Percentiles rank a stretch among this genome's conserved stretches.
These are phyloP conservation scores for Pascua guehoae DNA, from an alignment of 1,284 basidiomycete genomes.

Conservation along the genomic window DNA sequence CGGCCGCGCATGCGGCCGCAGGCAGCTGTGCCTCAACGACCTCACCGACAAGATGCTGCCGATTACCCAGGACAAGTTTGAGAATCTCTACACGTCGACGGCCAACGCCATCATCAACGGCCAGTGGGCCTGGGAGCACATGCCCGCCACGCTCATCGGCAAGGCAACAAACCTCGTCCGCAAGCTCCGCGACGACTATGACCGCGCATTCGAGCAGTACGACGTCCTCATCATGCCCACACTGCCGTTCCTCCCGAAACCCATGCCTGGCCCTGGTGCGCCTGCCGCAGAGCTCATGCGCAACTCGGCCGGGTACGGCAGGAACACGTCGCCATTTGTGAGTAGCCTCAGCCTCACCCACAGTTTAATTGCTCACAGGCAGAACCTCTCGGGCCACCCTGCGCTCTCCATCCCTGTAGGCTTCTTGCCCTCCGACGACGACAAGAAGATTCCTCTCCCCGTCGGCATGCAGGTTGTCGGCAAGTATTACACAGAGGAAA, in stretches of 20 bases:
- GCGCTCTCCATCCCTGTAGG: conserved; percentile 46
- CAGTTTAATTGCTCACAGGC: neutral
- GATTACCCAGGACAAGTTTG: conserved; percentile 51
- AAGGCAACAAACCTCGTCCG: conserved; percentile 43
- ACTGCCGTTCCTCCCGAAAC: conserved; percentile 24
- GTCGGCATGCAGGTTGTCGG: conserved; percentile 49
- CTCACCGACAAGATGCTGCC: conserved; percentile 48
- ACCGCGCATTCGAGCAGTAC: conserved; percentile 45
- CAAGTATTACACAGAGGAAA: conserved; percentile 39
- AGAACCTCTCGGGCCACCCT: conserved; percentile 42
- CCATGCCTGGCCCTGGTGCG: conserved; percentile 10
- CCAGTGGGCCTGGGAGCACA: conserved; percentile 26
- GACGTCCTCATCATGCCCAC: conserved; percentile 55
- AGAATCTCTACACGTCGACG: conserved; percentile 43
- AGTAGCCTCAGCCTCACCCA: conserved; percentile 14
- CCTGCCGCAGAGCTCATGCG: conserved; percentile 21
- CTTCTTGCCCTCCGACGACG: conserved; percentile 37
- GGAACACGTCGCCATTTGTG: conserved; percentile 34
- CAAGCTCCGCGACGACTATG: conserved; percentile 51
- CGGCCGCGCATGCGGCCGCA: conserved; percentile 38
- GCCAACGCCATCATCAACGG: conserved; percentile 62
- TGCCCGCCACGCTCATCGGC: conserved; percentile 23
- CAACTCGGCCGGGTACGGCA: conserved; percentile 22
- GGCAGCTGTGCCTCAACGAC: conserved; percentile 50
- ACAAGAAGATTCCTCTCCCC: conserved; percentile 37